Evolutionary conservation across 768 basidiomycete species (phyloP).

Genomic region (Crassisporium funariophilum): DNA sequence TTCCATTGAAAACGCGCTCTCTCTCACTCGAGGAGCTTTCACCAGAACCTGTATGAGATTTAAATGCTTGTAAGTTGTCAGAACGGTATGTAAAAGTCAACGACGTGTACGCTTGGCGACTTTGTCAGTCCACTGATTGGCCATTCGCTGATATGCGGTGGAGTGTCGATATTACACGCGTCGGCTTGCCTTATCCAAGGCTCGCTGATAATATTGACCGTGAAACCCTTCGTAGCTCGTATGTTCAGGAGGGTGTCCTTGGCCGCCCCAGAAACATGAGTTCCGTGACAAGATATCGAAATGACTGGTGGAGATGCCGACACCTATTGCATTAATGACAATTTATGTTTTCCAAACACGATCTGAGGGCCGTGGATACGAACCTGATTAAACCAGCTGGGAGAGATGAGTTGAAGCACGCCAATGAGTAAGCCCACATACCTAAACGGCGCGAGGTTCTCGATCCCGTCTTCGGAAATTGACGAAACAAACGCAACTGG

Average conservation of each 20-base stretch:
- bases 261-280: slow-evolving; percentile 24
- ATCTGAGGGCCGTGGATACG: neutral
- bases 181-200: slow-evolving; percentile 65
- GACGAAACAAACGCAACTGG: slow-evolving; percentile 76
- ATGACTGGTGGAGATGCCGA: slow-evolving; percentile 65
- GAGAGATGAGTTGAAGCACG: neutral
- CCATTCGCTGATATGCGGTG: slow-evolving; percentile 59
- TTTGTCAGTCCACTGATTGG: slow-evolving; percentile 59
- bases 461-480: slow-evolving; percentile 48
- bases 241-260: slow-evolving; percentile 74
- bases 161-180: slow-evolving; percentile 51
- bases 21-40: slow-evolving; percentile 58
- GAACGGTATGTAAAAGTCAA: neutral
- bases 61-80: neutral
- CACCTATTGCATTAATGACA: slow-evolving; percentile 43
- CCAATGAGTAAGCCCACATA: neutral
- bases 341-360: slow-evolving; percentile 8
- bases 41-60: slow-evolving; percentile 39
- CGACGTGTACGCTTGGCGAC: slow-evolving; percentile 51
- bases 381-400: slow-evolving; percentile 49
- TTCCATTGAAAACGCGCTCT: slow-evolving; percentile 67
- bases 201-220: slow-evolving; percentile 76
- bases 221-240: slow-evolving; percentile 63
- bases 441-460: slow-evolving; percentile 67
- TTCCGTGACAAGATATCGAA: slow-evolving; percentile 52